Evolutionary conservation across 176 grass and related monocot species (phyloP).

Genomic region (Oryza officinalis): DNA sequence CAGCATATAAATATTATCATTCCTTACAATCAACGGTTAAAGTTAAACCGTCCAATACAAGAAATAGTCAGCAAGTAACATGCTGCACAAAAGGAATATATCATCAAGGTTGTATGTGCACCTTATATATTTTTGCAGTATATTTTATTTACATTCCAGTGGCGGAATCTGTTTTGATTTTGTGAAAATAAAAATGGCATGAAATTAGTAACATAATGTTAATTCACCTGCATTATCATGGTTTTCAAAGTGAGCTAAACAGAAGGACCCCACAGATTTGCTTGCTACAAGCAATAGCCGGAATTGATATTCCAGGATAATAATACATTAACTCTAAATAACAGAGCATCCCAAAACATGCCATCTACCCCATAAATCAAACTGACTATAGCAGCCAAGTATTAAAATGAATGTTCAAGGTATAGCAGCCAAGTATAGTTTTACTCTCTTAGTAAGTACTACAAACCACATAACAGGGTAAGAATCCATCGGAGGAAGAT

Average conservation of each 20-base stretch:
- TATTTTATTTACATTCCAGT: slow-evolving; percentile 9
- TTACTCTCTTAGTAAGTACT: not conserved
- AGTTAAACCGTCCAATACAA: not conserved
- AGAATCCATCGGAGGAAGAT: not conserved
- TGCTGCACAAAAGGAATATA: not conserved
- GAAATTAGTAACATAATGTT: not conserved
- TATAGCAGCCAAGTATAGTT: not conserved
- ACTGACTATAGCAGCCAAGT: not conserved
- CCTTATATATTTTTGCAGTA: not conserved
- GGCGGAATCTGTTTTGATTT: not conserved
- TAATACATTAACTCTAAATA: not conserved
- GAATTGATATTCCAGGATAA: not conserved
- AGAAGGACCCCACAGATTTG: not conserved
- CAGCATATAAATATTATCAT: not conserved
- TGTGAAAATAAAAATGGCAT: not conserved
- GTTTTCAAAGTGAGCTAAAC: not conserved
- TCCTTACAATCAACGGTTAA: not conserved
- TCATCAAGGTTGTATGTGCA: not conserved
- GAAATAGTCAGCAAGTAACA: slow-evolving; percentile 1
- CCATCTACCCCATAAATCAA: not conserved
- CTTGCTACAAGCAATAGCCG: not conserved
- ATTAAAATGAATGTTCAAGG: too few species aligned
- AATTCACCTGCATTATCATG: slow-evolving; percentile 12
- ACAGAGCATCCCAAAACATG: not conserved
- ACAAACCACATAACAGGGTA: not conserved